phyloP scores from a whole-genome alignment of 768 basidiomycete species.

The Pulveroboletus ravenelii region DNA sequence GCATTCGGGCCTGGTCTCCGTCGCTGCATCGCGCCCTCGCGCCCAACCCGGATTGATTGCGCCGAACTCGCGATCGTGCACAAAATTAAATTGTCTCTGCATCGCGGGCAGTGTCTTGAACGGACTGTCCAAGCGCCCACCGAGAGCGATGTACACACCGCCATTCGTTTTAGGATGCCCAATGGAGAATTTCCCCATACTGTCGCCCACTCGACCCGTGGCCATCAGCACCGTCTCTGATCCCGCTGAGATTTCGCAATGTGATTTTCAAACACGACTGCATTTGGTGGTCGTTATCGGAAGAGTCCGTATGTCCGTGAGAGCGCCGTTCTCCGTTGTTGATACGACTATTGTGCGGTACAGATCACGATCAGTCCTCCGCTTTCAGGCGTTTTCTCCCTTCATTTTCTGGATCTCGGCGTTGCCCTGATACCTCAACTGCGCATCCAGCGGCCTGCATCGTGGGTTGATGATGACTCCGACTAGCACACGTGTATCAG shows the following conservation, averaged over 20 bases:
- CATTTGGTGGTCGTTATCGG: conserved; percentile 17
- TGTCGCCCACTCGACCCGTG: conserved; percentile 11
- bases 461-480: conserved; percentile 9
- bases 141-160: neutral
- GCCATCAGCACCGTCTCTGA: conserved; percentile 19
- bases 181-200: conserved; percentile 5
- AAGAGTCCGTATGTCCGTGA: conserved; percentile 24
- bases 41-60: conserved; percentile 17
- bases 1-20: conserved; percentile 2
- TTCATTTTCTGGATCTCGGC: conserved; percentile 21
- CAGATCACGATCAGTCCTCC: conserved; percentile 19
- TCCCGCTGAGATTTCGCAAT: conserved; percentile 21
- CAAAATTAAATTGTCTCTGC: neutral
- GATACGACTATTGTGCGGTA: conserved; percentile 23
- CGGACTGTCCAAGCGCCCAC: neutral
- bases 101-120: neutral
- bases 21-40: conserved; percentile 4
- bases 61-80: conserved; percentile 7
- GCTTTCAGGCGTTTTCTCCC: conserved; percentile 14
- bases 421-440: conserved; percentile 15
- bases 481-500: conserved; percentile 24
- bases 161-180: neutral
- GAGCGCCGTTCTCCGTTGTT: conserved; percentile 14
- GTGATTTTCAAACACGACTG: conserved; percentile 19
- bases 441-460: conserved; percentile 7